Evolutionary conservation across 2,329 filamentous ascomycete genomes (phyloP).

Genomic region (Ophioceras dolichostomum): DNA sequence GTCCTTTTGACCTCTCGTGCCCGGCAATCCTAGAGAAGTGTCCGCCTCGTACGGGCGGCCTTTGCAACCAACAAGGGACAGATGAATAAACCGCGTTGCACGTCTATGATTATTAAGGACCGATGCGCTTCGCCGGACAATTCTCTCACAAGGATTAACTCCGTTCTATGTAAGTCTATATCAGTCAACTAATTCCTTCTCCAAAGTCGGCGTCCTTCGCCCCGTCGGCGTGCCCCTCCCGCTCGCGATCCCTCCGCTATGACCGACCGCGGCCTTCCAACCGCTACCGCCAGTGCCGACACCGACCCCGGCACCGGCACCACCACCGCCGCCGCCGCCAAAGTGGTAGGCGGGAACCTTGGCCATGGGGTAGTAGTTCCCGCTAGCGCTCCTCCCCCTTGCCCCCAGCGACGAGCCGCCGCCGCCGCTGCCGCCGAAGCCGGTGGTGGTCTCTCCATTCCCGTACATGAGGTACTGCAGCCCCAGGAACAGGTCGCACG

Average conservation of each 20-base stretch:
- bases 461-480: constrained; percentile 64
- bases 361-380: too few relatives aligned
- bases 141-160: not conserved
- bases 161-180: not conserved
- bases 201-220: constrained; percentile 18
- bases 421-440: constrained; percentile 17
- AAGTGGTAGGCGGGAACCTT: too few relatives aligned
- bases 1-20: too few relatives aligned
- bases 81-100: too few relatives aligned
- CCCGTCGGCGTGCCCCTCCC: constrained; percentile 24
- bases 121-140: not conserved
- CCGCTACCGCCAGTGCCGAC: not conserved
- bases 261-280: constrained; percentile 18
- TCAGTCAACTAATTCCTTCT: constrained; percentile 1
- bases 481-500: constrained; percentile 63
- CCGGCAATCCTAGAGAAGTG: too few relatives aligned
- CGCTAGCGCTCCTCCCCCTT: too few relatives aligned
- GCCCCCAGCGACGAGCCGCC: too few relatives aligned
- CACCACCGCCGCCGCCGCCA: too few relatives aligned
- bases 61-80: too few relatives aligned
- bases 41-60: too few relatives aligned
- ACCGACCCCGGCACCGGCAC: too few relatives aligned
- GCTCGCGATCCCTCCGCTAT: constrained; percentile 17
- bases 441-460: constrained; percentile 30
- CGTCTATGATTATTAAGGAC: not conserved